Percentiles rank a stretch among this genome's conserved stretches.
Evolutionary conservation across 345 rosid genomes (phyloP).

Genomic region (Eucalyptus pauciflora): DNA sequence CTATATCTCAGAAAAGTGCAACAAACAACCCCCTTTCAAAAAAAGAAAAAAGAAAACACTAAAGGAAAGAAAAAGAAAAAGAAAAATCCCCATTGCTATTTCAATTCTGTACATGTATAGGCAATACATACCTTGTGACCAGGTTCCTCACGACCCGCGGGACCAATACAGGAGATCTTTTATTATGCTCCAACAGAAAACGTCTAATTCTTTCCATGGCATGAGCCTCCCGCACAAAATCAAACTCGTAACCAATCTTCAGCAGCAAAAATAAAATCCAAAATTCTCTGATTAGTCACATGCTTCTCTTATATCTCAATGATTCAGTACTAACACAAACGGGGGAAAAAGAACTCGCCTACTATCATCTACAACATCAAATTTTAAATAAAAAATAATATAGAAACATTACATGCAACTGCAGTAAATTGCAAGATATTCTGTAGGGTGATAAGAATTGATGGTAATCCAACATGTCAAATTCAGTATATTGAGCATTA

Average conservation of each 20-base stretch:
- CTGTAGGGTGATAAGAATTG: not conserved
- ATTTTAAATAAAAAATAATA: not conserved
- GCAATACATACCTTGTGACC: conserved; percentile 58
- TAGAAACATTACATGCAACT: not conserved
- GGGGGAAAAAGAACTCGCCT: not conserved
- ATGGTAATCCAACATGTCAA: not conserved
- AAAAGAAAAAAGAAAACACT: not conserved
- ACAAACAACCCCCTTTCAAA: not conserved
- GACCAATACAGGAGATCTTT: conserved; percentile 67
- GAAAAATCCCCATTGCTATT: not conserved
- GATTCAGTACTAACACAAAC: not conserved
- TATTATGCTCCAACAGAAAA: conserved; percentile 66
- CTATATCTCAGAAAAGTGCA: not conserved
- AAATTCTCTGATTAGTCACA: not conserved
- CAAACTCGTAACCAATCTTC: conserved; percentile 94
- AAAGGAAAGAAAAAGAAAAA: not conserved
- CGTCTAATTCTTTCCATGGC: conserved; percentile 75
- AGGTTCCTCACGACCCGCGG: conserved; percentile 49
- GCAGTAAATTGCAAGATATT: not conserved
- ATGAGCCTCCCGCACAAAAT: conserved; percentile 71
- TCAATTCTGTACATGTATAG: not conserved
- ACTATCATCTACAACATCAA: not conserved
- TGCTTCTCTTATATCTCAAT: not conserved
- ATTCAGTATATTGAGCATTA: not conserved
- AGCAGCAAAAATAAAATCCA: conserved; percentile 10